Evolutionary conservation across 805 yeast species (phyloP), one percentile per base, ranked within the genome.

Genomic region (Saturnispora dispora): DNA sequence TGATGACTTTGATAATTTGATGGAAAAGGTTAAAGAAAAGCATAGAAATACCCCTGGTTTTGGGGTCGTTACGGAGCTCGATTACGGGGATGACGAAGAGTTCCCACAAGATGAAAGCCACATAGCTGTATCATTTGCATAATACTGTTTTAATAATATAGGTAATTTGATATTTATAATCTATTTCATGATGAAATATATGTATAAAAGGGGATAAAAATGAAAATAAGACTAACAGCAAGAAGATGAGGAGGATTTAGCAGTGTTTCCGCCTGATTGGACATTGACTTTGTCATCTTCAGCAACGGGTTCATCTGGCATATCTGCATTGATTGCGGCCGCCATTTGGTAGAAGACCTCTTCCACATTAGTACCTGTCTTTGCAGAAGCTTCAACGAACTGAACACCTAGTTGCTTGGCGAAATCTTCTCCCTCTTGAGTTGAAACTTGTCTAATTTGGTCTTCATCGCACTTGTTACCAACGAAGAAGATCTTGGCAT

Each of bases 401-500:
- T 96, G 95, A 51, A 93, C 76, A 51, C 87, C 87, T 59, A 93
- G 76, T 68, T 85, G 95, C 53, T 81, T 77, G 27, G 98, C 97
- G 58, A 93, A 74, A 20, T 79, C 81, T 65, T 85, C 88, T 62
- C 98, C 99, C 69, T 91, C 96, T 63, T 91, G 96, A 52, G 79
- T 76, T 23, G 90, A 74, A 11, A 93, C 95, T 52, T 85, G 90
- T 70, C 99, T 83, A 58, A 85, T 79, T 55, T 83, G 91, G 48
- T 77, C 82, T 71, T 90, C 93, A 64, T 93, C 99, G 67, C 86
- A 83, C 75, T 93, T 93, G 76, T 93, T 93, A 57, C 97, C 99
- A 15, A 93, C 97, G 58, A 93, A 75, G 64, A 91, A 83, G 64
- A 93, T 76, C 69, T 89, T 96, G 13, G 96, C 96, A 63, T 90